Evolutionary conservation across 192 early-diverging fungal species (phyloP).

Genomic region (Gaertneriomyces sp.): DNA sequence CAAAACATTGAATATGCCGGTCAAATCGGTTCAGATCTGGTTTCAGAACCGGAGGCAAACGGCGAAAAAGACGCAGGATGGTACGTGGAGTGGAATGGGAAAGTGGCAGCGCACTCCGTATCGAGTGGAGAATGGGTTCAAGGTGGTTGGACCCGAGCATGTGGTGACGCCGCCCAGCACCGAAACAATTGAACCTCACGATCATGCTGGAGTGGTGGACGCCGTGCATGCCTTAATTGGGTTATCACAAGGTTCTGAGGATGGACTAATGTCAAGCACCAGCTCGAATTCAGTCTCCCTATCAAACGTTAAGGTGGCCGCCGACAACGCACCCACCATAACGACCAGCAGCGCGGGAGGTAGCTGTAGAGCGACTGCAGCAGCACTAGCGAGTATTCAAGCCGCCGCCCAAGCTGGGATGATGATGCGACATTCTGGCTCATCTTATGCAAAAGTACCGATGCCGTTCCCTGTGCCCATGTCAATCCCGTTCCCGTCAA

Average conservation of each 20-base stretch:
- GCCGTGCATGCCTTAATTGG: constrained; percentile 26
- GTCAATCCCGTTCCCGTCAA: too few relatives aligned
- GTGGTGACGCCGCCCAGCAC: constrained; percentile 10
- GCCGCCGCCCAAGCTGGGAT: too few relatives aligned
- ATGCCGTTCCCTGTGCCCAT: not conserved
- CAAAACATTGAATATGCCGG: constrained; percentile 18
- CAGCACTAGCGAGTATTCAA: too few relatives aligned
- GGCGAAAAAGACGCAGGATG: constrained; percentile 22
- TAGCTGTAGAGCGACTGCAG: too few relatives aligned
- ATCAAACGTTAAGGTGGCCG: too few relatives aligned
- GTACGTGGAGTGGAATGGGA: constrained; percentile 24
- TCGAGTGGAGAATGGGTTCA: constrained; percentile 18
- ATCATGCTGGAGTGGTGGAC: constrained; percentile 23
- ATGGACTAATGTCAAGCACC: too few relatives aligned
- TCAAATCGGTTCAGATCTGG: constrained; percentile 24
- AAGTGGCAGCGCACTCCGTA: constrained; percentile 29
- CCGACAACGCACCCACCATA: too few relatives aligned
- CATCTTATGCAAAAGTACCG: too few relatives aligned
- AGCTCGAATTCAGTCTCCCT: too few relatives aligned
- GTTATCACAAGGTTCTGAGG: constrained; percentile 6
- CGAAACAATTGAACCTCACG: constrained; percentile 7
- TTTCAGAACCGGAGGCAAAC: constrained; percentile 27
- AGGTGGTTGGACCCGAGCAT: constrained; percentile 27
- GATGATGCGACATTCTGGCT: too few relatives aligned
- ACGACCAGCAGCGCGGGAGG: too few relatives aligned